These are phyloP conservation scores for Davidsoniella virescens DNA, from an alignment of 2,329 filamentous ascomycete genomes.

Conservation along the genomic window DNA sequence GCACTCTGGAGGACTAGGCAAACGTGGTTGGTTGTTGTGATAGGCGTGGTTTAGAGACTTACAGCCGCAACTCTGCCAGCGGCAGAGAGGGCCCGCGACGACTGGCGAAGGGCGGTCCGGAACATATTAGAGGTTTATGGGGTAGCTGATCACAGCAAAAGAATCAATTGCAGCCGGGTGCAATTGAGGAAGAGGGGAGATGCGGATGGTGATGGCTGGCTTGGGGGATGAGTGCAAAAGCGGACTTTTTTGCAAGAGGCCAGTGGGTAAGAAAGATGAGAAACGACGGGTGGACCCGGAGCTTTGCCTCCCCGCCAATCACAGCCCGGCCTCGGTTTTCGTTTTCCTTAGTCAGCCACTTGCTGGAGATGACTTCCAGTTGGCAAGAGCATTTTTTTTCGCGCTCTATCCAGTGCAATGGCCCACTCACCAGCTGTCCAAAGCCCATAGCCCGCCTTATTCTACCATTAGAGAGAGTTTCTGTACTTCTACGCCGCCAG, in stretches of 20 bases:
- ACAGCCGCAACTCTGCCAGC: slow-evolving; percentile 83
- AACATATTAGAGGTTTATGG: slow-evolving; percentile 51
- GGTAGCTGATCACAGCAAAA: slow-evolving; percentile 21
- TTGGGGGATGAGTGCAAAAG: slow-evolving; percentile 15
- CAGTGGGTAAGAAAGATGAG: slow-evolving; percentile 14
- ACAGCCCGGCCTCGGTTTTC: slow-evolving; percentile 9
- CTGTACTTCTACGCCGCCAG: not conserved
- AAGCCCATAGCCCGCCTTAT: slow-evolving; percentile 3
- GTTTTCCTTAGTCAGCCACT: slow-evolving; percentile 10
- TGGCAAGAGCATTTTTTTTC: slow-evolving; percentile 10
- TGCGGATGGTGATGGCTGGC: slow-evolving; percentile 15
- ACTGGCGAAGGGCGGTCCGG: slow-evolving; percentile 95
- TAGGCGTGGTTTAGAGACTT: slow-evolving; percentile 41
- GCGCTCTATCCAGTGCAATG: slow-evolving; percentile 3
- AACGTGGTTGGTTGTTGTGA: not conserved
- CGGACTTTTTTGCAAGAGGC: slow-evolving; percentile 13
- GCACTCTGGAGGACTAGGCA: slow-evolving; percentile 1
- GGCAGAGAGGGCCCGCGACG: slow-evolving; percentile 85
- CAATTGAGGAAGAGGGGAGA: slow-evolving; percentile 35
- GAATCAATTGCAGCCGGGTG: slow-evolving; percentile 46
- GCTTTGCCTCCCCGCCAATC: slow-evolving; percentile 11
- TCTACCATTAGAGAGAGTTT: slow-evolving; percentile 1
- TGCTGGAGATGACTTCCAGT: not conserved
- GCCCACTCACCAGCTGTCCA: not conserved
- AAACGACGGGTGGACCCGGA: slow-evolving; percentile 13